Conservation (phyloP, 192 early-diverging fungal species). For the Funneliformis mosseae region DNA sequence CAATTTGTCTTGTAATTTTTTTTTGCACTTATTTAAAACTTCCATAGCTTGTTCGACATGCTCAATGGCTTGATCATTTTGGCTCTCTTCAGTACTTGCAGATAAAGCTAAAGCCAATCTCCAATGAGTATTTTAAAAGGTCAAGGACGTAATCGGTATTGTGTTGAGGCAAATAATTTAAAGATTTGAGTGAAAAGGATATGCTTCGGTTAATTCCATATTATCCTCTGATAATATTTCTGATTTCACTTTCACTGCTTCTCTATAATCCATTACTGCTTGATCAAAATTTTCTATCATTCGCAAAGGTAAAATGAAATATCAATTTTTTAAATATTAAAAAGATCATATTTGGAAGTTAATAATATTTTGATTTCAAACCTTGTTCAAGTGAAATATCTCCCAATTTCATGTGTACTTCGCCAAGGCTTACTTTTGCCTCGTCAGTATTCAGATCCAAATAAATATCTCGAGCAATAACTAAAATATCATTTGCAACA, state of each 20-base stretch:
- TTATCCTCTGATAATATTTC: constrained; percentile 49
- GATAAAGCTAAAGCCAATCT: constrained; percentile 71
- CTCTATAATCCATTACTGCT: constrained; percentile 62
- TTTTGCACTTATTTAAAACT: constrained; percentile 57
- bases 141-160: neutral
- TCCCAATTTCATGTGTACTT: constrained; percentile 75
- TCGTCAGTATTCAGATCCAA: constrained; percentile 53
- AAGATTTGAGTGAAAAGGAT: constrained; percentile 14
- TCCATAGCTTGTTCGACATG: constrained; percentile 57
- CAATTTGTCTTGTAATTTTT: constrained; percentile 41
- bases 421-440: constrained; percentile 57
- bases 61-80: constrained; percentile 52
- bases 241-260: constrained; percentile 59
- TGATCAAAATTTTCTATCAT: constrained; percentile 68
- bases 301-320: neutral
- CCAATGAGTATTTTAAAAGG: constrained; percentile 50
- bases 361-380: too few relatives aligned
- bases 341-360: too few relatives aligned
- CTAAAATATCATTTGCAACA: constrained; percentile 83
- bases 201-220: constrained; percentile 66
- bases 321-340: neutral
- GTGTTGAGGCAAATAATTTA: neutral
- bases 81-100: constrained; percentile 45
- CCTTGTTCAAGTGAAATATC: constrained; percentile 89
- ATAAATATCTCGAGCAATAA: constrained; percentile 82